Conservation (phyloP, 83 land plant genomes). For the Picea mariana region DNA sequence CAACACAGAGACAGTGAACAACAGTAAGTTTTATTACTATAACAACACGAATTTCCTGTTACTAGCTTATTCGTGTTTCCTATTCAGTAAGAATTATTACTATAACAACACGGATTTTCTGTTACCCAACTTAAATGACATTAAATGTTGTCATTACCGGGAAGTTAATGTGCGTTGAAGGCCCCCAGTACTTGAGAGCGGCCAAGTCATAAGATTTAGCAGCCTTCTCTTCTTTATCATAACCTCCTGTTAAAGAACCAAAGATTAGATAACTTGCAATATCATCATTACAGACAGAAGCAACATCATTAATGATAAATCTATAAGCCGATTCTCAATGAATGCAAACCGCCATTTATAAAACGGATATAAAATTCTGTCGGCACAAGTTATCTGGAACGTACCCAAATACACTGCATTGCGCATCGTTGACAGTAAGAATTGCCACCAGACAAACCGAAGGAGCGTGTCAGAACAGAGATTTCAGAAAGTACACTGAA, state of each 20-base stretch:
- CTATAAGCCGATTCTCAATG: not conserved
- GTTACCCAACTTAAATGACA: not conserved
- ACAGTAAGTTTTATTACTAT: not conserved
- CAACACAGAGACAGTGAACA: too few relatives aligned
- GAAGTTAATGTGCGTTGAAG: slow-evolving; percentile 22
- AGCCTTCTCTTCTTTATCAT: slow-evolving; percentile 29
- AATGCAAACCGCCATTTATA: not conserved
- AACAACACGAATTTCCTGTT: not conserved
- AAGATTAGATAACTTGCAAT: not conserved
- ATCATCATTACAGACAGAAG: not conserved
- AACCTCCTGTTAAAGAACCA: slow-evolving; percentile 14
- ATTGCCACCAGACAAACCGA: not conserved
- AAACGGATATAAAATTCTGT: not conserved
- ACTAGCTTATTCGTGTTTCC: too few relatives aligned
- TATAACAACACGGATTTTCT: not conserved
- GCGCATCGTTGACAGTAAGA: not conserved
- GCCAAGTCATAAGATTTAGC: slow-evolving; percentile 33
- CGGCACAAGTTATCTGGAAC: not conserved
- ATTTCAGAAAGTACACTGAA: too few relatives aligned
- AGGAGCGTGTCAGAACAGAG: not conserved
- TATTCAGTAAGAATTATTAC: not conserved
- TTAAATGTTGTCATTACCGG: slow-evolving; percentile 10
- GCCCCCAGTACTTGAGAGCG: slow-evolving; percentile 36
- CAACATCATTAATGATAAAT: too few relatives aligned
- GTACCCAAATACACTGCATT: slow-evolving; percentile 12